Percentiles rank a stretch among this genome's conserved stretches.
phyloP scores from a whole-genome alignment of 768 basidiomycete genomes.

The Mrakia hoshinonis region DNA sequence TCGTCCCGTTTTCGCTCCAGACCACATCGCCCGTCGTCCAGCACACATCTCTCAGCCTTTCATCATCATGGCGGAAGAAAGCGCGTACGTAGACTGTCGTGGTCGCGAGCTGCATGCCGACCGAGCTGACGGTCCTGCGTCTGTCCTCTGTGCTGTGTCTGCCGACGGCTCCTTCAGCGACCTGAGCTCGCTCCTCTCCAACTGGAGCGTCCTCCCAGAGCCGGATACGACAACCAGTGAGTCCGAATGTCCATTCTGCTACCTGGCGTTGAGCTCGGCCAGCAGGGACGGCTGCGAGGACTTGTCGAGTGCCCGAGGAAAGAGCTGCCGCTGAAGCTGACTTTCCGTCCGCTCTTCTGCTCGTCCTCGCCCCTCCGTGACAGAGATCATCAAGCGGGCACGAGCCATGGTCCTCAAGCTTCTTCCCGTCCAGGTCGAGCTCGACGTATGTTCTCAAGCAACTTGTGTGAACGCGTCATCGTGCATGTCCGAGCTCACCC shows the following conservation, averaged over 20 bases:
- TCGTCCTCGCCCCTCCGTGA: slow-evolving; percentile 3
- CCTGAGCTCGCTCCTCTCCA: slow-evolving; percentile 44
- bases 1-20: background rate
- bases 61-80: background rate
- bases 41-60: background rate
- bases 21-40: background rate
- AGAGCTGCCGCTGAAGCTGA: background rate
- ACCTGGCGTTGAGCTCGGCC: too few relatives aligned
- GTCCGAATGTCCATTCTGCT: slow-evolving; percentile 35
- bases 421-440: slow-evolving; percentile 71
- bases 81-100: background rate
- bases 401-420: slow-evolving; percentile 65
- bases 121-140: background rate
- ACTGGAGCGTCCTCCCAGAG: slow-evolving; percentile 50
- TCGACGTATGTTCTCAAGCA: slow-evolving; percentile 33
- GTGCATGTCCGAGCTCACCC: background rate
- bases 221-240: slow-evolving; percentile 70
- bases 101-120: background rate
- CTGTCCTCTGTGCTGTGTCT: background rate
- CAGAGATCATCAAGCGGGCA: slow-evolving; percentile 73
- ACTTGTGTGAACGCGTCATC: background rate
- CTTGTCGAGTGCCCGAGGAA: too few relatives aligned
- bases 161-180: background rate
- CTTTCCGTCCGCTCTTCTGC: background rate
- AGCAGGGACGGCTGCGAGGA: too few relatives aligned